Evolutionary conservation across 2,329 filamentous ascomycete genomes (phyloP), one percentile per base, ranked within the genome.

Genomic region (Fusarium algeriense): DNA sequence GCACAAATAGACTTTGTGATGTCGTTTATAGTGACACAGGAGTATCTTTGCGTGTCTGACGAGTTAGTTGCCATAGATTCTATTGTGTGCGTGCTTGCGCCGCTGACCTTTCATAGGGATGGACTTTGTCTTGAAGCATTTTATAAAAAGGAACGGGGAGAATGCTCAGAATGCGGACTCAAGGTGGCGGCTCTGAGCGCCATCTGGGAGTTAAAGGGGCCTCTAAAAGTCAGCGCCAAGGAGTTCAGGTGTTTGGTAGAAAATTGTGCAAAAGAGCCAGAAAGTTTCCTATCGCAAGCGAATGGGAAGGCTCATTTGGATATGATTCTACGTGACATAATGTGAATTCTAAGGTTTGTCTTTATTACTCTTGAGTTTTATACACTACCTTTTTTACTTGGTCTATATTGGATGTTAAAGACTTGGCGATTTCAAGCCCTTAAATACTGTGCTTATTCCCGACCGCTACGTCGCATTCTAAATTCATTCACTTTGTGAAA

Each of bases 401-500:
- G 14, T 35, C 34, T 35, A 8, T 35, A 13, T 35, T 35, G 34
- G 6, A 35, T 35, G 34, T 35, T 37, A 19, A 37, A 37, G 15
- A 19, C 10, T 19, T 20, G 20, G 41, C 6, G 23, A 43, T 55
- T 44, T 28, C 12, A 34, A 10, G 23, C 23, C 5, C 23, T 23
- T 23, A 23, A 23, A 23, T 40, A 55, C 40, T 46, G 53, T 56
- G 41, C 23, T 37, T 56, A 46, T 46, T 56, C 17, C 40, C 40
- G 41, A 46, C 19, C 46, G 23, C 7, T 4, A 35, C 19, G 32
- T 44, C 41, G 15, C 15, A 15, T 46, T 2, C 14, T 23, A 15
- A 10, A 12, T 26, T 3, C 7, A 15, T 46, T 56, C 53, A 37
- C 17, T 20, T 3, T 28, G 23, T 32, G 19, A 14, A 44, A 55